A percentile compares a stretch with the other conserved stretches of the same genome.
These are phyloP conservation scores for Phaffomyces opuntiae DNA, from an alignment of 805 yeast genomes.

Conservation along the genomic window DNA sequence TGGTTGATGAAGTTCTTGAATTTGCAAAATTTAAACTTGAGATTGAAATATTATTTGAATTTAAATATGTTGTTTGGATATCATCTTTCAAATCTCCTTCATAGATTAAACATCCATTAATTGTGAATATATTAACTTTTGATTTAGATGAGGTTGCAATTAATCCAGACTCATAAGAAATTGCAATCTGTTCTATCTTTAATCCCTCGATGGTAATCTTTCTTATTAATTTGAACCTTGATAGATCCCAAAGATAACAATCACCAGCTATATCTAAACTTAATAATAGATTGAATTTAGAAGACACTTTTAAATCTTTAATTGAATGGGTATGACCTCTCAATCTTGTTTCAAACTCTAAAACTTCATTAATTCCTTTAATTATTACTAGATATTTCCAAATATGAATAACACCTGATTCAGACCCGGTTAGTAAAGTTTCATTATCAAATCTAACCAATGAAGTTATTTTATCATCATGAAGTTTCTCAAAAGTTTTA, in stretches of 20 bases:
- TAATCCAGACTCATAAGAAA: constrained; percentile 50
- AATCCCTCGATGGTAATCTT: constrained; percentile 14
- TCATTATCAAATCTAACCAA: constrained; percentile 21
- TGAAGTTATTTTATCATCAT: constrained; percentile 24
- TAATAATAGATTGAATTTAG: constrained; percentile 46
- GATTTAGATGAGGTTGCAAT: constrained; percentile 31
- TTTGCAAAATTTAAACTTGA: constrained; percentile 25
- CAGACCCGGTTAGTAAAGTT: constrained; percentile 32
- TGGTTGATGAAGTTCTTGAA: constrained; percentile 20
- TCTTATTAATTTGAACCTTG: constrained; percentile 44
- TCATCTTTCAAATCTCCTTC: too few relatives aligned
- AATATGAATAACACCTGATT: constrained; percentile 53
- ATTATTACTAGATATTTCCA: constrained; percentile 33
- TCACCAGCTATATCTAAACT: constrained; percentile 50
- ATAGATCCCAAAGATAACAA: constrained; percentile 59
- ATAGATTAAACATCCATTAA: constrained; percentile 44
- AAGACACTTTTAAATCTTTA: constrained; percentile 39
- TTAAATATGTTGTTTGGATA: background rate
- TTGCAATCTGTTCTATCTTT: constrained; percentile 28
- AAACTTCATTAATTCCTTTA: constrained; percentile 17
- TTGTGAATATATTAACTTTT: constrained; percentile 34
- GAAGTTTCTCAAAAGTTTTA: constrained; percentile 24
- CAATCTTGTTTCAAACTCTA: constrained; percentile 38
- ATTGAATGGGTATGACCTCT: constrained; percentile 53
- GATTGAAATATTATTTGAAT: constrained; percentile 12